Evolutionary conservation across 164 flowering plant genomes (phyloP).

Genomic region (Chimonanthus salicifolius): DNA sequence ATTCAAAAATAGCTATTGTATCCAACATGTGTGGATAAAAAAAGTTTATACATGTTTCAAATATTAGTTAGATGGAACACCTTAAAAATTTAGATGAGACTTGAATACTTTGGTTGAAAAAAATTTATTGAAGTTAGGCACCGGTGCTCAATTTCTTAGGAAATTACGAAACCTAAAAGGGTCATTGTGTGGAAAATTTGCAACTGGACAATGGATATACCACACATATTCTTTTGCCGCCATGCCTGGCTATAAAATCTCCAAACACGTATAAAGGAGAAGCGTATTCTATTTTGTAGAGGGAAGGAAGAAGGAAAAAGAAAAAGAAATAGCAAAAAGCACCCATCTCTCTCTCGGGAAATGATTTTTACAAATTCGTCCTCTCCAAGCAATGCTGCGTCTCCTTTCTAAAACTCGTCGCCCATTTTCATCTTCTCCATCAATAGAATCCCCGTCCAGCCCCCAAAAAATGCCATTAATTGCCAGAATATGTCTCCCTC

Average conservation of each 20-base stretch:
- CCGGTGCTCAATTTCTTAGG: no score
- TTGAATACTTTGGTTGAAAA: no score
- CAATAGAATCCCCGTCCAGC: constrained; percentile 10
- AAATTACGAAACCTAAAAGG: neutral
- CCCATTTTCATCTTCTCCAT: constrained; percentile 1
- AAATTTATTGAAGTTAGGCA: no score
- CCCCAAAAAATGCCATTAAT: constrained; percentile 5
- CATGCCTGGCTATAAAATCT: neutral
- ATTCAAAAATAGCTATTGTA: no score
- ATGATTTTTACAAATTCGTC: neutral
- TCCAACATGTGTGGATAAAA: no score
- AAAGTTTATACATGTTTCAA: no score
- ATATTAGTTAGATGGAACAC: no score
- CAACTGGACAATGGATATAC: neutral
- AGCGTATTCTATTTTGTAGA: neutral
- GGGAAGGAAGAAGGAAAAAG: neutral
- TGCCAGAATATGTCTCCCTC: constrained; percentile 20
- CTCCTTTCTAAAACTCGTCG: neutral
- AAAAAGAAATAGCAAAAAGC: neutral
- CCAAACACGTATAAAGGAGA: neutral
- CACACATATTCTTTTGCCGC: neutral
- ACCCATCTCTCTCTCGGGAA: no score
- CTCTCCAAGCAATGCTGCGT: neutral
- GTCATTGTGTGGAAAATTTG: neutral
- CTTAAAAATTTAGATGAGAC: no score